These are phyloP conservation scores for Dalechampia spathulata DNA, from an alignment of 441 rosid species.

Conservation along the genomic window DNA sequence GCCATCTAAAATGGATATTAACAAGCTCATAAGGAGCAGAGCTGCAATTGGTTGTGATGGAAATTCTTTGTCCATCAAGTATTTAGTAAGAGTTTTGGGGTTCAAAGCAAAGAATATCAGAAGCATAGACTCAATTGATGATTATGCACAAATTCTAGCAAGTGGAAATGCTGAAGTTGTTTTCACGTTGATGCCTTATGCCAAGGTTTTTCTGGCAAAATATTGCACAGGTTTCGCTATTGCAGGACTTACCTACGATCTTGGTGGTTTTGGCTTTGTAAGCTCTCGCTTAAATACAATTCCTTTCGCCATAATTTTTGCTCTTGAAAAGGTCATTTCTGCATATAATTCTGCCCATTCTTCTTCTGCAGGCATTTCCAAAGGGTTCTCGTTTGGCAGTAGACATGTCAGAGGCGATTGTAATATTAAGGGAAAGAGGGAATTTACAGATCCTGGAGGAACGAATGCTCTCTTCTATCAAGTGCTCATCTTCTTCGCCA, in stretches of 20 bases:
- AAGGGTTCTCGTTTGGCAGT: background rate
- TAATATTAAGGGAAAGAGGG: background rate
- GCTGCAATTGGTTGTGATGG: slow-evolving; percentile 2
- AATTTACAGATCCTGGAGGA: slow-evolving; percentile 1
- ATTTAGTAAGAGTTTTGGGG: slow-evolving; percentile 1
- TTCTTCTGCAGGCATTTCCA: slow-evolving; percentile 1
- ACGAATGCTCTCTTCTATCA: background rate
- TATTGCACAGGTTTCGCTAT: background rate
- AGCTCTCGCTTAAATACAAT: too few species aligned
- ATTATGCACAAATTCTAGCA: slow-evolving; percentile 6
- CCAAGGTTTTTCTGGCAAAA: slow-evolving; percentile 3
- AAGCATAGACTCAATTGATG: slow-evolving; percentile 2
- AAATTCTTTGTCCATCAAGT: background rate
- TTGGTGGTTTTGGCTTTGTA: slow-evolving; percentile 8
- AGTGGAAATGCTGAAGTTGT: slow-evolving; percentile 4
- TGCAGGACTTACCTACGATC: slow-evolving; percentile 1
- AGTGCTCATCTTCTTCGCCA: slow-evolving; percentile 1
- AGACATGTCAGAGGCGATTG: slow-evolving; percentile 10
- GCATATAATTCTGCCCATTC: too few species aligned
- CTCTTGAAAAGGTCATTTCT: too few species aligned
- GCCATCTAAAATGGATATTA: slow-evolving; percentile 1
- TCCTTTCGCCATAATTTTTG: too few species aligned
- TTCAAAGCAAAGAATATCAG: slow-evolving; percentile 4
- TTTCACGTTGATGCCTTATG: slow-evolving; percentile 3
- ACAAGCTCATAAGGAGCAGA: background rate